Base-by-base conservation (phyloP, 352 stramenopile species). In the Phytophthora hibernalis region DNA sequence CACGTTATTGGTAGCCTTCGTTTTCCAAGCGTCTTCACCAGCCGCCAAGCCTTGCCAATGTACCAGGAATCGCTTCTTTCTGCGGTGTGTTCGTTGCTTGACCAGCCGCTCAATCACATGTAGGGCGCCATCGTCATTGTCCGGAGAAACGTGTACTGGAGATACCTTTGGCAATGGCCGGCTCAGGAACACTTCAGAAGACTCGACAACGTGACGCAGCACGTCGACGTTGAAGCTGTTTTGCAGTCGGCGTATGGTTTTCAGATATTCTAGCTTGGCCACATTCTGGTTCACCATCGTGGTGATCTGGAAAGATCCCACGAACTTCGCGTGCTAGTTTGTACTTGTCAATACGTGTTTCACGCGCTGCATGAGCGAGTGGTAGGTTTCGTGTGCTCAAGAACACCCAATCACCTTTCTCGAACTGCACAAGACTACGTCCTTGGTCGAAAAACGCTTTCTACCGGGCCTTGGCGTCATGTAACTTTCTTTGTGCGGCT, bases 141-240 rank as follows among this genome's bases (percentile, higher is more conserved):
- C 54, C 13, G 30, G 43, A 0, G 28, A 13, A 47, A 62, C 54
- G 54, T 62, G 18, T 1, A 54, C 16, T 0, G 54, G 20, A 7
- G 40, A 52, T 7, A 62, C 54, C 15, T 62, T 62, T 1, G 54
- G 30, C 18, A 54, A 11, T 16, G 30, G 54, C 1, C 54, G 44
- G 48, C 47, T 31, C 3, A 53, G 18, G 40, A 62, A 62, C 30
- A 15, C 11, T 4, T 35, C 16, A 0, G 54, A 30, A 49, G 54
- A 49, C 9, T 31, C 13, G 1, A 62, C 54, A 15, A 49, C 16
- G 8, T 54, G 30, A 2, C 54, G 43, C 1, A 62, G 43, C 1
- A 55, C 44, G 33, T 62, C 33, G 1, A 53, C 11, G 30, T 62
- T 62, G 44, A 62, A 54, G 9, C 18, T 44, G 30, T 62, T 44